phyloP scores from a whole-genome alignment of 83 land plant genomes.

The Picea mariana region DNA sequence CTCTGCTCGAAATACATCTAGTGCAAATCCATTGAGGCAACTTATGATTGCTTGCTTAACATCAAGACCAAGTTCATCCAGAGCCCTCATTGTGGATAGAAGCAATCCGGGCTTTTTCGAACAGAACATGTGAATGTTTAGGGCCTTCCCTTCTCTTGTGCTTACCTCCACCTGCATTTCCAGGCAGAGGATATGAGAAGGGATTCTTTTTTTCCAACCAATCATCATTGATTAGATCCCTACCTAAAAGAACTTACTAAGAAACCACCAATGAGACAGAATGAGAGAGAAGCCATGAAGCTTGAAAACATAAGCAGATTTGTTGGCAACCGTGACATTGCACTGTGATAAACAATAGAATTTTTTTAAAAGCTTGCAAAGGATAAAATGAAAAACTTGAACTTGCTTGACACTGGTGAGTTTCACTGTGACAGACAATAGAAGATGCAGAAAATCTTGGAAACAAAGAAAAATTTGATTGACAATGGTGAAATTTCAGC shows the following conservation, averaged over 20 bases:
- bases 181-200: neutral
- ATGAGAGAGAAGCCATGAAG: neutral
- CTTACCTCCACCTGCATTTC: constrained; percentile 25
- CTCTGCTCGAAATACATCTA: constrained; percentile 29
- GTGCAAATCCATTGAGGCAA: constrained; percentile 30
- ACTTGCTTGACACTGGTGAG: no score
- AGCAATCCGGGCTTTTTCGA: constrained; percentile 25
- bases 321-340: neutral
- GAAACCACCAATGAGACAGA: neutral
- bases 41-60: constrained; percentile 37
- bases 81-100: constrained; percentile 31
- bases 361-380: no score
- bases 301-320: neutral
- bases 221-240: neutral
- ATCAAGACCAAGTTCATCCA: constrained; percentile 35
- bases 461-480: no score
- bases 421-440: no score
- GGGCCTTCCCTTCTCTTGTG: constrained; percentile 22
- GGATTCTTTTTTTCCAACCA: no score
- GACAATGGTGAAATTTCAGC: no score
- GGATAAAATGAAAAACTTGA: no score
- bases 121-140: constrained; percentile 33
- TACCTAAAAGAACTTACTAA: neutral
- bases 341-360: no score
- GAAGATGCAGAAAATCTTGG: no score